Evolutionary conservation across 345 rosid genomes (phyloP), one percentile per base, ranked within the genome.

Genomic region (Lepidium aucheri): DNA sequence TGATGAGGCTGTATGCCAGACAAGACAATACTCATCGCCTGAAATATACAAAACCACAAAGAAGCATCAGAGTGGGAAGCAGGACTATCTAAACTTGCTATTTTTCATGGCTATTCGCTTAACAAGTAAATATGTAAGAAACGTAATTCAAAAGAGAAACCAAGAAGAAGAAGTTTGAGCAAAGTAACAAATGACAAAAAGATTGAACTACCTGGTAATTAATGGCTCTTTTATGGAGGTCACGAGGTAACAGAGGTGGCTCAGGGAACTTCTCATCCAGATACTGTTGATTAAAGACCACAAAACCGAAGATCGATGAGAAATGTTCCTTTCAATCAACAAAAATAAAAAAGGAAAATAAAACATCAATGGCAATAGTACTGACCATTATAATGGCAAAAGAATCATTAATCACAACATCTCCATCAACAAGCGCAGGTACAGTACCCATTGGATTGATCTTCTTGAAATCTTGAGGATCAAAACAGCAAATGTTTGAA

Each of bases 241-340:
- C 87, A 57, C 60, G 61, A 35, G 95, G 97, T 71, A 92, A 74
- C 8, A 92, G 18, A 12, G 93, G 84, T 56, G 68, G 77, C 45
- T 89, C 81, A 46, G 95, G 96, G 73, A 82, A 89, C 73, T 86
- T 87, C 74, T 86, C 95, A 68, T 92, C 98, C 60, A 92, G 62
- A 77, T 89, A 89, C 97, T 92, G 69, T 30, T 20, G 28, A 38
- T 5, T 6, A 8, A 51, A 36, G 11, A 24, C 6, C 8, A 67
- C 33, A 34, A 6, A 9, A 34, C 20, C 9, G 22, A 26, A 28
- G 32, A 28, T 42, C 0, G 5, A 12, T 16, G 12, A 74, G 12
- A 74, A 65, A 55, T 15, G 35, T 15, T 26, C 5, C 3, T 32
- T 32, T 43, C 30, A 18, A 47, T 36, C 7, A 13, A n/a, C 34